These are phyloP conservation scores for Arthrobotrys musiformis DNA, from an alignment of 2,329 filamentous ascomycete genomes.

Conservation along the genomic window DNA sequence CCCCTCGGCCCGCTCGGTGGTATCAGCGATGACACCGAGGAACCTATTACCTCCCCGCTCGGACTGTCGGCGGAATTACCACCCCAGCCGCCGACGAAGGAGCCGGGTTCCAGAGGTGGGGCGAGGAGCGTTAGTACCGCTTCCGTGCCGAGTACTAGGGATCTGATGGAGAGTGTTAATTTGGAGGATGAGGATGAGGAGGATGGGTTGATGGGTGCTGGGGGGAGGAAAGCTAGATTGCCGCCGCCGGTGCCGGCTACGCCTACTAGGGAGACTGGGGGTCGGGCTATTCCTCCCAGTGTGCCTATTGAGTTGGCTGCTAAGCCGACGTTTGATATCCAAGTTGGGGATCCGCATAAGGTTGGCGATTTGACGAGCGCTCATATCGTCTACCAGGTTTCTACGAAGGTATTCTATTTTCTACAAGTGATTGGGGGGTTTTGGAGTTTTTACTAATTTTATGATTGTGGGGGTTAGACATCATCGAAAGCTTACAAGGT, in stretches of 20 bases:
- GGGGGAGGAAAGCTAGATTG: slow-evolving; percentile 69
- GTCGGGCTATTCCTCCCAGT: slow-evolving; percentile 74
- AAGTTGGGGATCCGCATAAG: slow-evolving; percentile 95
- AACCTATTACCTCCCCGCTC: slow-evolving; percentile 57
- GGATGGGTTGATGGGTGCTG: slow-evolving; percentile 61
- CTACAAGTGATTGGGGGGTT: background rate
- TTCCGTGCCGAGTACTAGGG: slow-evolving; percentile 65
- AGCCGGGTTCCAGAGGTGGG: slow-evolving; percentile 69
- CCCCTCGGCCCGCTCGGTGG: slow-evolving; percentile 75
- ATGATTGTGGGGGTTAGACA: slow-evolving; percentile 69
- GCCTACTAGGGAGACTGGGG: slow-evolving; percentile 63
- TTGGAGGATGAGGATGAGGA: slow-evolving; percentile 73
- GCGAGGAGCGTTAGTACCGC: slow-evolving; percentile 64
- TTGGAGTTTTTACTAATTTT: background rate
- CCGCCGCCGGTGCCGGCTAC: slow-evolving; percentile 70
- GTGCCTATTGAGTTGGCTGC: slow-evolving; percentile 92
- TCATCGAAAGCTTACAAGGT: slow-evolving; percentile 95
- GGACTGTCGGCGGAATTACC: slow-evolving; percentile 67
- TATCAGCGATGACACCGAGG: slow-evolving; percentile 62
- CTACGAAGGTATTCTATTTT: slow-evolving; percentile 76
- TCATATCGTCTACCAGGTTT: slow-evolving; percentile 96
- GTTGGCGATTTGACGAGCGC: slow-evolving; percentile 96
- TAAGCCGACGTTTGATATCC: slow-evolving; percentile 89
- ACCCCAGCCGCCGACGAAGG: slow-evolving; percentile 76
- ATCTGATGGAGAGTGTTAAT: slow-evolving; percentile 74